Evolutionary conservation across 805 yeast species (phyloP), one percentile per base, ranked within the genome.

Genomic region (Pichia phayaonensis): DNA sequence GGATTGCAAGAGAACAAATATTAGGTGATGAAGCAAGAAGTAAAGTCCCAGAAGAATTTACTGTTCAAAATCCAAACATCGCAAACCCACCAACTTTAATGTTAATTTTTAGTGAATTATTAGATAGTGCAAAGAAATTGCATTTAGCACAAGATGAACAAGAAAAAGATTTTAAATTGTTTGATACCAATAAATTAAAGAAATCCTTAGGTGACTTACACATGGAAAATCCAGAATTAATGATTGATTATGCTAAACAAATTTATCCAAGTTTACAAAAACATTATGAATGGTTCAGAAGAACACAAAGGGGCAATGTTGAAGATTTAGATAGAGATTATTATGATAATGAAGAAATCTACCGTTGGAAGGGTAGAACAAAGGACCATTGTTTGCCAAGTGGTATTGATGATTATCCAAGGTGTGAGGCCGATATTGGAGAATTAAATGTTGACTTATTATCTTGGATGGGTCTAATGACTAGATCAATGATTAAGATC

Each of bases 1-100:
- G 98, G 97, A 86, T 94, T 57, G 97, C 96, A 2, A 77, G 99
- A 54, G 99, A 94, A 64, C 95, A 89, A 60, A 92, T 94, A 29
- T 72, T 94, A 43, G 99, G 99, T 1, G 83, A 81, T 8, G 98
- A 94, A 64, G 90, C 92, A 39, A 78, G 98, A 62, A 76, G 85
- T 43, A 81, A 85, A 60, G 98, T 94, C 6, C 98, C 98, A 0
- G 71, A 64, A 8, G 87, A 85, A 55, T 92, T 92, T 64, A 84
- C 77, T 58, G 84, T 81, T 12, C 99, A 94, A 68, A 86, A 85
- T 64, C 95, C 96, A 4, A 78, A 83, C 52, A 84, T 87, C 61
- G 97, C 97, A 10, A 94, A 92, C 59, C 99, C 99, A 1, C 99
- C 99, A 20, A 94, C 98, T 0, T 66, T 94, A 59, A 80, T 92